Percentiles rank a stretch among this genome's conserved stretches.
Conservation (phyloP, 1,284 basidiomycete species). For the Puccinia triticina region DNA sequence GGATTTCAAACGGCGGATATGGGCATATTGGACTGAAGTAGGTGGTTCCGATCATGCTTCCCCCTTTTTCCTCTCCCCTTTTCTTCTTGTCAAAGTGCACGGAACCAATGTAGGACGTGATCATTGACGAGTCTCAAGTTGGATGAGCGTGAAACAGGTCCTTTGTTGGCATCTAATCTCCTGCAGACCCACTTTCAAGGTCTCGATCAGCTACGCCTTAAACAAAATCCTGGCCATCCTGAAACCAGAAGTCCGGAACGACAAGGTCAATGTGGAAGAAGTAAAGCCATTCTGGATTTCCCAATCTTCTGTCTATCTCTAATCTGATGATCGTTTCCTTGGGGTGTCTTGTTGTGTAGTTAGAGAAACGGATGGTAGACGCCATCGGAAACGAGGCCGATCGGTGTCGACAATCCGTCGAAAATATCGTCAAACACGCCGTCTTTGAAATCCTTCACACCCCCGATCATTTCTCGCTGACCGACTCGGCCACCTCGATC, state of each 20-base stretch:
- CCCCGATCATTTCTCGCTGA: neutral
- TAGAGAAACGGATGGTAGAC: conserved; percentile 44
- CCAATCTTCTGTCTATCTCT: no score
- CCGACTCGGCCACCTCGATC: neutral
- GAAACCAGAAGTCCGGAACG: conserved; percentile 22
- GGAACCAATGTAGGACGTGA: neutral
- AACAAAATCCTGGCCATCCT: conserved; percentile 30
- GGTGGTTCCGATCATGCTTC: neutral
- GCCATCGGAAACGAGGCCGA: conserved; percentile 36
- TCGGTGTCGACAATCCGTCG: conserved; percentile 36
- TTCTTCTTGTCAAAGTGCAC: neutral
- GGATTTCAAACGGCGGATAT: conserved; percentile 43
- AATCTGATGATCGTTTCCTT: neutral
- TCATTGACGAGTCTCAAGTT: conserved; percentile 34
- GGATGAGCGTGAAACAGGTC: conserved; percentile 31
- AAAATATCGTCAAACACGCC: conserved; percentile 41
- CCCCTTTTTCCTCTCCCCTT: neutral
- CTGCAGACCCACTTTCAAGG: conserved; percentile 1
- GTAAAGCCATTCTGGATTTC: neutral
- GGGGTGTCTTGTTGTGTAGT: neutral
- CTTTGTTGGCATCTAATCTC: conserved; percentile 45
- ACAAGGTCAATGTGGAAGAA: conserved; percentile 41
- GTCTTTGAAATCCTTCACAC: conserved; percentile 23
- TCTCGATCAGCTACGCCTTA: conserved; percentile 36
- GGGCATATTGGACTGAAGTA: conserved; percentile 52